Base-by-base conservation (phyloP, 2,329 filamentous ascomycete genomes). In the Exophiala spinifera region DNA sequence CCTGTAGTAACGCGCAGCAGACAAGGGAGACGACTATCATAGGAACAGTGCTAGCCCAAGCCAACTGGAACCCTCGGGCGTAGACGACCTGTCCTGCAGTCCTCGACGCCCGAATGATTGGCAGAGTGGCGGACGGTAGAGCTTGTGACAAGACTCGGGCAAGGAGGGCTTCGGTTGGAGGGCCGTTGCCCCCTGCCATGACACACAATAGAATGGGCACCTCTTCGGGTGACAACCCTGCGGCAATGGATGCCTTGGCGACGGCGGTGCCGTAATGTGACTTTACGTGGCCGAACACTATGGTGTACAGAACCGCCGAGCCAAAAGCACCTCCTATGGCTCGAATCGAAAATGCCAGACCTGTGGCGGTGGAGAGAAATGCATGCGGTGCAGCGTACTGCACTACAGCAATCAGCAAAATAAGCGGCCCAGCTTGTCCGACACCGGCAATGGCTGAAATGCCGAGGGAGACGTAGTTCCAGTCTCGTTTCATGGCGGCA, bases 271-370 rank as follows among this genome's bases (percentile, higher is more conserved):
- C 53, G 0, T 67, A 72, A 49, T 76, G 77, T 46, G 72, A 66
- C 2, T 66, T 63, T 3, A 79, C 51, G 17, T 73, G 72, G n/a
- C 72, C 71, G 58, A 78, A 76, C 57, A 78, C 74, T 50, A 80
- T 78, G n/a, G 76, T 75, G 57, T 79, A 70, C 1, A 80, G 67
- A 3, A 79, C 76, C 1, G 77, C 77, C 1, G 75, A 78, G 0
- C 77, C 77, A 47, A 79, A 79, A 1, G 77, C 77, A 17, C 77
- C 77, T 17, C 78, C 78, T 11, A 80, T 74, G 21, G 78, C 78
- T 19, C 78, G 70, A 1, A 76, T 76, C 0, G 76, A 79, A 62
- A 79, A 79, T 3, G 76, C 76, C 1, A 80, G 71, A 0, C 78
- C 78, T 0, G 78, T 79, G 1, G 78, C 77, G 0, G 77, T 80